Evolutionary conservation across 164 flowering plant species (phyloP).

Genomic region (Litsea cubeba): DNA sequence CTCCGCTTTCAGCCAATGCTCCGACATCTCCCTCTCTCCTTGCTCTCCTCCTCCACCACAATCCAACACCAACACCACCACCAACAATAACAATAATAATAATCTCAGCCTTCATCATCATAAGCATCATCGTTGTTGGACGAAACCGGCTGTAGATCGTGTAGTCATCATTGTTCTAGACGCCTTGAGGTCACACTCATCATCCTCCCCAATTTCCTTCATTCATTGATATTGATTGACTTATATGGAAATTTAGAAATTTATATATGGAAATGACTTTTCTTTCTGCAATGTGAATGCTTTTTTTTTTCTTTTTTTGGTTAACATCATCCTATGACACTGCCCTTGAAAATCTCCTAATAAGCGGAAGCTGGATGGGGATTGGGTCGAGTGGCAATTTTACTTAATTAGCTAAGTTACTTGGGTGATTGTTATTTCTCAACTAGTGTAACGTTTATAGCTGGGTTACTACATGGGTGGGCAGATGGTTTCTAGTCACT

Average conservation of each 20-base stretch:
- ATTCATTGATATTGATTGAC: not conserved
- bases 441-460: too few species aligned
- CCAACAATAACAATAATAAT: slow-evolving; percentile 2
- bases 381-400: too few species aligned
- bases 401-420: too few species aligned
- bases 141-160: slow-evolving; percentile 67
- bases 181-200: slow-evolving; percentile 56
- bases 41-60: slow-evolving; percentile 26
- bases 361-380: too few species aligned
- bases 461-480: not conserved
- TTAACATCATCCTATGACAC: too few species aligned
- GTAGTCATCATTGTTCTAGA: slow-evolving; percentile 81
- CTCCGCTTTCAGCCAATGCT: slow-evolving; percentile 60
- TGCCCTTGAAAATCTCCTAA: too few species aligned
- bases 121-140: slow-evolving; percentile 50
- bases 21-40: slow-evolving; percentile 60
- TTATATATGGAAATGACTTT: too few species aligned
- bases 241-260: too few species aligned
- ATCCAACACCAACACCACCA: not conserved
- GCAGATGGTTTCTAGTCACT: not conserved
- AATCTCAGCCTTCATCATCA: not conserved
- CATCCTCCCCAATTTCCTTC: not conserved
- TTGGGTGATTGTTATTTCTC: too few species aligned
- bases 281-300: too few species aligned
- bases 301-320: too few species aligned